Base-by-base conservation (phyloP, 75 land plant genomes). In the Selaginella tamariscina region DNA sequence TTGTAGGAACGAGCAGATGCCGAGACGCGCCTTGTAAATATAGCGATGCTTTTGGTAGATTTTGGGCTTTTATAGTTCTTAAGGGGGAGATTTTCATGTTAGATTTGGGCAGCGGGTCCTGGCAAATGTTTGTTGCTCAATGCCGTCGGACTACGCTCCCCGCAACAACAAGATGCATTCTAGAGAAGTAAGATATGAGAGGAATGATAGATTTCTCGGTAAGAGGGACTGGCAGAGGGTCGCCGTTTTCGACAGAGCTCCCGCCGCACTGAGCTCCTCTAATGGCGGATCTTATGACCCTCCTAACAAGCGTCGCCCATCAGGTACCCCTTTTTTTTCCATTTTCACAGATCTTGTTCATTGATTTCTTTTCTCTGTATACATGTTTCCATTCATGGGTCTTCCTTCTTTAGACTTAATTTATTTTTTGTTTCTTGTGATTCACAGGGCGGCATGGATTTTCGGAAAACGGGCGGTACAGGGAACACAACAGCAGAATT, bases 181-280 rank as follows among this genome's bases (percentile, higher is more conserved):
- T 28, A 67, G 74, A 56, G 74, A 73, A 15, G 60, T 73, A 70
- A 73, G 74, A 39, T 67, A 66, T 30, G 74, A 73, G 2, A 66
- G 74, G 67, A 67, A 27, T 28, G 74, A 73, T 57, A 73, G 74
- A 62, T 31, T 73, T 31, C 33, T 49, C 5, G 74, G 74, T 1
- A 73, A 73, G 71, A 67, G 74, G 21, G 74, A 73, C 60, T 73
- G 74, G 74, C 68, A 73, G 55, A 23, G 74, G 22, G 54, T 32
- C 27, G 72, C 62, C 31, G 60, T 67, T 0, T 73, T 55, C 2
- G 69, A 73, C 30, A 67, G 74, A 56, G 31, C 72, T 28, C 30
- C 56, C 26, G n/a, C n/a, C n/a, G 63, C 67, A 0, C 29, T 67
- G 32, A 32, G 31, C 23, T 33, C 71, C 33, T 65, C 63, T 24